Percentiles rank a stretch among this genome's conserved stretches.
These are phyloP conservation scores for Paramecium sonneborni DNA, from an alignment of 73 alveolate genomes.

Conservation along the genomic window DNA sequence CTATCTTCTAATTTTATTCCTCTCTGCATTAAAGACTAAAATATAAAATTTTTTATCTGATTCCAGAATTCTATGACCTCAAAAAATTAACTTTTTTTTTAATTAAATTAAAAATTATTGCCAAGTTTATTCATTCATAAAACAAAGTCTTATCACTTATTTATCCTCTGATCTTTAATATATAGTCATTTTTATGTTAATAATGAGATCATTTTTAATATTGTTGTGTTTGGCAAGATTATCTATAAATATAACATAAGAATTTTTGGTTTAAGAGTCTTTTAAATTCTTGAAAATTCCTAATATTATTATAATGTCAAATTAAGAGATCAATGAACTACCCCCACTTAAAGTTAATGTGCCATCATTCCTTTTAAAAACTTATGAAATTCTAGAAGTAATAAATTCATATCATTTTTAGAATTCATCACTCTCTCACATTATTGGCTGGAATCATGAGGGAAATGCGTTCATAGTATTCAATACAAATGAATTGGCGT, in stretches of 20 bases:
- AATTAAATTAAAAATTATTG: too few species aligned
- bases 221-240: background rate
- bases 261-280: too few species aligned
- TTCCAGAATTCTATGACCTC: background rate
- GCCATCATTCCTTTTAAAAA: background rate
- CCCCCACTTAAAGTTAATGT: conserved; percentile 9
- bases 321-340: too few species aligned
- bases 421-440: background rate
- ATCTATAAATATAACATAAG: background rate
- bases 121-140: too few species aligned
- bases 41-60: background rate
- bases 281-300: too few species aligned
- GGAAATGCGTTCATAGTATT: background rate
- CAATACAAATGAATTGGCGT: background rate
- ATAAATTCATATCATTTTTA: background rate
- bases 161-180: too few species aligned
- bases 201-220: too few species aligned
- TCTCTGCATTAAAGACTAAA: background rate
- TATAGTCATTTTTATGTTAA: too few species aligned
- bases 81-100: background rate
- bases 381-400: conserved; percentile 3
- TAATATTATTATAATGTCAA: too few species aligned
- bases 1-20: background rate
- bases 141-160: too few species aligned
- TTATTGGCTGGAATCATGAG: background rate